A percentile compares a stretch with the other conserved stretches of the same genome.
These are phyloP conservation scores for Rhodocollybia butyracea DNA, from an alignment of 768 basidiomycete genomes.

Conservation along the genomic window DNA sequence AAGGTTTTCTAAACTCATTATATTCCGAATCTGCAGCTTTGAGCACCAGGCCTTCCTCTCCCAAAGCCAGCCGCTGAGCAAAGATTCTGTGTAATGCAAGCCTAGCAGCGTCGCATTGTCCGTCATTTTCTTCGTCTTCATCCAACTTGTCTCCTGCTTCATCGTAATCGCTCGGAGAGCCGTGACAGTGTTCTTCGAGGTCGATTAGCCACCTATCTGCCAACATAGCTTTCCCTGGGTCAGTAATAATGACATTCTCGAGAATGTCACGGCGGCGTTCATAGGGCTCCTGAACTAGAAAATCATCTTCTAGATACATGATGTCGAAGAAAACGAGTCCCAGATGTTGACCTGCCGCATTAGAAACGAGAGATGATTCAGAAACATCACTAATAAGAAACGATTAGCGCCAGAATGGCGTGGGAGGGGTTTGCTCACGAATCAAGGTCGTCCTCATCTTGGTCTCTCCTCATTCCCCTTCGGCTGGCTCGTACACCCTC, in stretches of 20 bases:
- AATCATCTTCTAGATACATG: slow-evolving; percentile 61
- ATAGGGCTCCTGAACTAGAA: slow-evolving; percentile 57
- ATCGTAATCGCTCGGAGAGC: slow-evolving; percentile 12
- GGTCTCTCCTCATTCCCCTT: slow-evolving; percentile 16
- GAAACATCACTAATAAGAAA: neutral
- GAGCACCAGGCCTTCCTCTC: slow-evolving; percentile 72
- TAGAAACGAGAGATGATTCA: slow-evolving; percentile 23
- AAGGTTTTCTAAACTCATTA: slow-evolving; percentile 59
- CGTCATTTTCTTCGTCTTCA: slow-evolving; percentile 7
- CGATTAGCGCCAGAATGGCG: neutral
- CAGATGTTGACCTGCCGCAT: slow-evolving; percentile 48
- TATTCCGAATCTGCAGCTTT: slow-evolving; percentile 72
- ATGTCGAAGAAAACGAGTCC: slow-evolving; percentile 89
- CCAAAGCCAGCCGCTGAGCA: slow-evolving; percentile 44
- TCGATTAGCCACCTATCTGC: slow-evolving; percentile 52
- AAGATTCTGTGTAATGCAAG: slow-evolving; percentile 43
- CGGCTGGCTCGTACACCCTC: slow-evolving; percentile 41
- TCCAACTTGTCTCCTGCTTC: neutral
- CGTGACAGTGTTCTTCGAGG: slow-evolving; percentile 18
- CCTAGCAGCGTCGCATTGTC: neutral
- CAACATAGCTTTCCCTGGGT: slow-evolving; percentile 64
- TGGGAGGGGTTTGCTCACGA: neutral
- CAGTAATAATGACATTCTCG: slow-evolving; percentile 48
- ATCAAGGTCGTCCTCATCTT: neutral
- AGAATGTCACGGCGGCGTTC: slow-evolving; percentile 55